These are phyloP conservation scores for Fragilaria crotonensis DNA, from an alignment of 108 stramenopile species.

Conservation along the genomic window DNA sequence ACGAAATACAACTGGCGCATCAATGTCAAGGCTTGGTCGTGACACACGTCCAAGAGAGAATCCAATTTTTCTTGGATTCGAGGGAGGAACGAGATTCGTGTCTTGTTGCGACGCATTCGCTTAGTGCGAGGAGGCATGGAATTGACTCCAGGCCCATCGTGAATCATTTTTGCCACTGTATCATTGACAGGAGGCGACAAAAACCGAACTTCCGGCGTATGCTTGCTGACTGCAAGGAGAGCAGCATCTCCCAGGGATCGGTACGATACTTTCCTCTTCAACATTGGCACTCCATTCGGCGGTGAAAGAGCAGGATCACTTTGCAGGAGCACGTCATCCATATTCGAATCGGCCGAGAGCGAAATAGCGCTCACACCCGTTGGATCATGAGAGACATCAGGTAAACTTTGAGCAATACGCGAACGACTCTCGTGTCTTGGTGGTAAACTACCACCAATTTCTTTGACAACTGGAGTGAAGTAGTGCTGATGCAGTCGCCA, in stretches of 20 bases:
- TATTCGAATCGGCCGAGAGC: background rate
- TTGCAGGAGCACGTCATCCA: background rate
- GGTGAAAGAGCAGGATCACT: conserved; percentile 8
- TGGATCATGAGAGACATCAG: conserved; percentile 28
- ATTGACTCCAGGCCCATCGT: conserved; percentile 32
- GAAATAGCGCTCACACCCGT: conserved; percentile 2
- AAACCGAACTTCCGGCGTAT: conserved; percentile 7
- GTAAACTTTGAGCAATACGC: conserved; percentile 24
- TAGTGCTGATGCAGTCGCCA: conserved; percentile 72
- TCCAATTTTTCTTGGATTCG: conserved; percentile 60
- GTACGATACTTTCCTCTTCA: conserved; percentile 78
- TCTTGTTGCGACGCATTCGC: conserved; percentile 66
- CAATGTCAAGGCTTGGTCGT: conserved; percentile 61
- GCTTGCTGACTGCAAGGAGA: background rate
- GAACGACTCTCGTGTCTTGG: background rate
- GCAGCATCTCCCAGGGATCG: conserved; percentile 57
- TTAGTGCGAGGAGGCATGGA: conserved; percentile 63
- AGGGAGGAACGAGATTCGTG: conserved; percentile 75
- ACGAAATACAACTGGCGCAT: conserved; percentile 77
- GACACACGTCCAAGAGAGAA: conserved; percentile 38
- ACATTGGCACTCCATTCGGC: conserved; percentile 12
- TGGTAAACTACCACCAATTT: conserved; percentile 38
- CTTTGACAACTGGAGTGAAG: conserved; percentile 66
- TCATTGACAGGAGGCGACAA: conserved; percentile 8
- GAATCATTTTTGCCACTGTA: conserved; percentile 36